phyloP scores from a whole-genome alignment of 495 filamentous ascomycete species.

The Peziza echinospora region DNA sequence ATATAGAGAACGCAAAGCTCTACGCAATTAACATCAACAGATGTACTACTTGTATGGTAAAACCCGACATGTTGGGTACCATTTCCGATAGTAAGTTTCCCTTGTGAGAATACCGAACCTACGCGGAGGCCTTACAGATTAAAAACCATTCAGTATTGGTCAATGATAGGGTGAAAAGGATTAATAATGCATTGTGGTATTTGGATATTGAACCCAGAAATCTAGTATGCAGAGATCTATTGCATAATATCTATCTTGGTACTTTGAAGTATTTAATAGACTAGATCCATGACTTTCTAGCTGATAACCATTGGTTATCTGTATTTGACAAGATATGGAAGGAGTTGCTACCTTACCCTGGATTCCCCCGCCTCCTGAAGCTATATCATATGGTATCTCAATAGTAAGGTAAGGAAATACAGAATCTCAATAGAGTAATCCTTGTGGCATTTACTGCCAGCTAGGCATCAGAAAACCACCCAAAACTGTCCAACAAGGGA shows the following conservation, averaged over 20 bases:
- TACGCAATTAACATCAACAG: neutral
- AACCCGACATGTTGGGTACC: neutral
- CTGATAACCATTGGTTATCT: neutral
- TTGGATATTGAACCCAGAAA: neutral
- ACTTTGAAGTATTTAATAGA: conserved; percentile 5
- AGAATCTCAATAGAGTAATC: neutral
- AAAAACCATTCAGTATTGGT: too few relatives aligned
- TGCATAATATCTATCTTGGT: conserved; percentile 1
- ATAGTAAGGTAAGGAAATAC: conserved; percentile 5
- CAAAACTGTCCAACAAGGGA: neutral
- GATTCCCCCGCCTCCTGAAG: neutral
- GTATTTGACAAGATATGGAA: conserved; percentile 1
- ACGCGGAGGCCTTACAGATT: too few relatives aligned
- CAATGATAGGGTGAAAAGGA: neutral
- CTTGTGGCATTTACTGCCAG: neutral
- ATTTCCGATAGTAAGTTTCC: too few relatives aligned
- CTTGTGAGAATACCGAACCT: too few relatives aligned
- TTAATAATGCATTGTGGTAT: neutral
- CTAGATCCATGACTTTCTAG: conserved; percentile 1
- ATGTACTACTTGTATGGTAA: neutral
- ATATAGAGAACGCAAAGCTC: neutral
- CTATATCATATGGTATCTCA: neutral
- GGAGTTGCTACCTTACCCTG: neutral
- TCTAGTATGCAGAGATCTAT: neutral
- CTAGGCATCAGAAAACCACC: too few relatives aligned